Base-by-base conservation (phyloP, 1,284 basidiomycete species). In the Sporisorium scitamineum region DNA sequence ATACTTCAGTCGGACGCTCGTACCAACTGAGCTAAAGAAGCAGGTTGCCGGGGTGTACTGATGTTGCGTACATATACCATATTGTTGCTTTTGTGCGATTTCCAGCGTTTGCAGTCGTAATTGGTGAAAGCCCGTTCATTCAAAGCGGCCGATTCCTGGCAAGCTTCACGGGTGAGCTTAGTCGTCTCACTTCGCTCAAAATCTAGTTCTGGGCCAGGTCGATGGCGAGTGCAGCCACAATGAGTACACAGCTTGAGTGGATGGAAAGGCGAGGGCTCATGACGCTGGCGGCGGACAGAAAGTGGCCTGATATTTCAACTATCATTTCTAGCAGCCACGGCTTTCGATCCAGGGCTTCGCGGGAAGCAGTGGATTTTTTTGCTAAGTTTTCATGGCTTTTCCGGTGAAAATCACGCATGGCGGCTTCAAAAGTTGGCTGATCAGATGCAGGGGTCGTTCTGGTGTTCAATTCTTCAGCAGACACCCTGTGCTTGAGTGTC, bases 1-100 rank as follows among this genome's bases (percentile, higher is more conserved):
- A 74, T 74, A 54, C 72, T 75, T 75, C 72, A 75, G 72, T 75
- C 72, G 72, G 60, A 75, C 72, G 72, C 72, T 75, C 72, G 72
- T 75, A 75, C 72, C 72, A 75, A 62, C 72, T 75, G 72, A 75
- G 72, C 72, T 75, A 75, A 67, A 64, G 64, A 68, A 73, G 70
- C 70, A 16, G 7, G 20, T 27, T 61, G 48, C 9, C n/a, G 4
- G n/a, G n/a, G 2, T 2, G 4, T 9, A 6, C 5, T 39, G 22
- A 8, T 1, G 11, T 26, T 26, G 51, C 24, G 18, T 26, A 39
- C 39, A 53, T 52, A 52, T 6, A 51, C 8, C 32, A 13, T 34
- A 48, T 44, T 18, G 20, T 34, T 34, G 34, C 34, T n/a, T n/a
- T n/a, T n/a, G n/a, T n/a, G n/a, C n/a, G n/a, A n/a, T n/a, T n/a